phyloP scores from a whole-genome alignment of 164 flowering plant genomes.

The Buxus sempervirens region DNA sequence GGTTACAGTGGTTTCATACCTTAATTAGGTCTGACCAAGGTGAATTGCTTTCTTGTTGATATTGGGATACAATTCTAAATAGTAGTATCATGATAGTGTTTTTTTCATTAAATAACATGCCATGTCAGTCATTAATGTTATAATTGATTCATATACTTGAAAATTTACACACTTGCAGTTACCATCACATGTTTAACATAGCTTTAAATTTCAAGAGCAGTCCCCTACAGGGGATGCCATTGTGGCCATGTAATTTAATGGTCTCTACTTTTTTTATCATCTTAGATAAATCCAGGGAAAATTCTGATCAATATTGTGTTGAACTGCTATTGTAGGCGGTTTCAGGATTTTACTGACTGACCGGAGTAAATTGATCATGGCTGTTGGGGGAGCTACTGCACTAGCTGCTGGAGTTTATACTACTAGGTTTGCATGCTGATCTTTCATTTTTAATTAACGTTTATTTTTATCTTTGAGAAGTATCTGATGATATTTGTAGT shows the following conservation, averaged over 20 bases:
- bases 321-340: constrained; percentile 57
- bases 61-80: background rate
- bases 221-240: background rate
- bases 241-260: background rate
- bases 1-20: background rate
- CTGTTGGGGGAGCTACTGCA: constrained; percentile 96
- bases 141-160: background rate
- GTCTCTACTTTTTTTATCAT: background rate
- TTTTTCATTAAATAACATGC: too few relatives aligned
- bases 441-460: background rate
- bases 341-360: constrained; percentile 70
- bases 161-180: background rate
- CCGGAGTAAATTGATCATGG: constrained; percentile 69
- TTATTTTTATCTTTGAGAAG: too few relatives aligned
- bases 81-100: too few relatives aligned
- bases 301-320: background rate
- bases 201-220: background rate
- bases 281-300: background rate
- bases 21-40: background rate
- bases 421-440: constrained; percentile 53
- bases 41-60: background rate
- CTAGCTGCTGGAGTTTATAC: constrained; percentile 97
- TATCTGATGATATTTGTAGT: too few relatives aligned
- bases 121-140: background rate
- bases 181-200: background rate